Base-by-base conservation (phyloP, 192 early-diverging fungal species). In the Linnemannia hyalina region DNA sequence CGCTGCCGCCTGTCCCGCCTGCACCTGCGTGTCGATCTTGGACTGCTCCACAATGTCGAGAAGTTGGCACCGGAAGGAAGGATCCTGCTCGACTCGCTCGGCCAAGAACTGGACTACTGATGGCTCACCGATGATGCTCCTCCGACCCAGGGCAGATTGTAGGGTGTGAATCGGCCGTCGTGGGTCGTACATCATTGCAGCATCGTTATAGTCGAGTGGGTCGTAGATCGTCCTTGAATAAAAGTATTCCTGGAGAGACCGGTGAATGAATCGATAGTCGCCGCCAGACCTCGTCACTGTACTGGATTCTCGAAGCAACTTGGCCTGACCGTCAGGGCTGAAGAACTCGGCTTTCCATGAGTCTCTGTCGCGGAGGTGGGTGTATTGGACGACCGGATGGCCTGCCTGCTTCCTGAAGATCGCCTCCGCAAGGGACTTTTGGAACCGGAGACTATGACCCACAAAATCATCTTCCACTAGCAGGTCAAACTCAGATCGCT, bases 341-440 rank as follows among this genome's bases (percentile, higher is more conserved):
- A 75, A 75, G 49, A 75, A 75, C n/a, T 44, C 22, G 1, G 8
- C 74, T 18, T 75, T 75, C 74, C 54, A 75, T 35, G 74, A 23
- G 9, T 35, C 52, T 23, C 20, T 3, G 9, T 75, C 74, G 0
- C 22, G 13, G 7, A 75, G 36, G 5, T 18, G 26, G 11, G 35
- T 23, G 49, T 75, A 75, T 20, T 75, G 29, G 20, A 75, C 74
- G 3, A 75, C 54, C 2, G 74, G 35, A 36, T 38, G 8, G 4
- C 54, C 74, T 36, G 52, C 13, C 32, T 75, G 74, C 32, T 60
- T 6, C 54, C 16, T 32, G 32, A 38, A 75, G 74, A 75, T 75
- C 32, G 74, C 74, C 20, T 32, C 49, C 10, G 74, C 74, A 20
- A 75, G 32, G 0, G 32, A 3, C 32, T 40, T 60, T 54, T 38